Evolutionary conservation across 495 filamentous ascomycete species (phyloP), one percentile per base, ranked within the genome.

Genomic region (Hyaloscypha hepaticicola): DNA sequence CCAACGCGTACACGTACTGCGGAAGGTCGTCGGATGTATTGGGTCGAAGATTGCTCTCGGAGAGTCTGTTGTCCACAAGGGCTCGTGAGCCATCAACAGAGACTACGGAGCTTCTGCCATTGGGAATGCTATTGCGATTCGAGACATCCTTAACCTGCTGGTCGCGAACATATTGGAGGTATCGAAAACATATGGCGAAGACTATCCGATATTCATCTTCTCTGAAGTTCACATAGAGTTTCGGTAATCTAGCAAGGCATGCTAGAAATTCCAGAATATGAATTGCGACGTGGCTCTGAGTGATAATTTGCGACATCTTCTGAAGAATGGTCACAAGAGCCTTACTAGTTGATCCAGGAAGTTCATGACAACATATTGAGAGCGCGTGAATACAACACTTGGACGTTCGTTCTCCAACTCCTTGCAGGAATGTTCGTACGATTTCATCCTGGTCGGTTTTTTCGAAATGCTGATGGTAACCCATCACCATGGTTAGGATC

Each of bases 221-320:
- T 21, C 88, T 81, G 66, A 97, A 89, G 71, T 96, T 96, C 69
- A 87, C 83, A 74, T 92, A 96, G 3, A 98, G 82, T 58, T 90
- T 85, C 11, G 91, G 91, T 49, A 97, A 74, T 24, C 95, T 87
- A 28, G 94, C 92, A 26, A 99, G 83, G 50, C 91, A 87, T 9
- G 90, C 88, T 33, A 98, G 77, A 70, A 98, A 98, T 69, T 98
- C 96, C 57, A 99, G 79, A 55, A 98, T 95, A 72, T 98, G 94
- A 57, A 97, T 88, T 19, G 93, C 91, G 59, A 97, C 87, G 53
- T 92, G 84, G 2, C 90, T 87, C 70, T 97, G 91, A 12, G 94
- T 97, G 70, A 98, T 96, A 65, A 97, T 91, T 70, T 94, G 92
- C 6, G 93, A 87, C 89, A 98, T 96, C 71, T 88, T 93, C 70